Evolutionary conservation across 2,329 filamentous ascomycete species (phyloP).

Genomic region (Beauveria sp.): DNA sequence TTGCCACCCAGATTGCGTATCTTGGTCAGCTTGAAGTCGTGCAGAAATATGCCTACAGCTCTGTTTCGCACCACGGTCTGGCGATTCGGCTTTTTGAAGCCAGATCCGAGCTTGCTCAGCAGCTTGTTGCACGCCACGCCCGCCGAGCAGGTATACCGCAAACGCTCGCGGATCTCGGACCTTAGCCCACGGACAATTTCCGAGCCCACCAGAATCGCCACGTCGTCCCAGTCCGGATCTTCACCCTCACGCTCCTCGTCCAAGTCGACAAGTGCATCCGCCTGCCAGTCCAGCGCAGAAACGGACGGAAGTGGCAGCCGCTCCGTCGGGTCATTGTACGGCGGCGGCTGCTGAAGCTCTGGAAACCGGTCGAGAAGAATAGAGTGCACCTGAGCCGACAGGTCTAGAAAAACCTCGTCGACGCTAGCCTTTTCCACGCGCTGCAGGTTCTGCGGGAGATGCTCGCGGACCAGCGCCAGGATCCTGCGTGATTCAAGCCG

Average conservation of each 20-base stretch:
- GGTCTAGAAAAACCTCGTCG: conserved; percentile 90
- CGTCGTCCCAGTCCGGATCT: conserved; percentile 94
- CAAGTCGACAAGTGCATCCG: conserved; percentile 74
- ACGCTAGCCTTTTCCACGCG: conserved; percentile 88
- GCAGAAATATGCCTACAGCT: conserved; percentile 71
- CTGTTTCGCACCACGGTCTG: conserved; percentile 91
- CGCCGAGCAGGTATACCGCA: conserved; percentile 87
- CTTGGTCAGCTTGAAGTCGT: conserved; percentile 85
- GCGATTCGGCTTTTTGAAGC: conserved; percentile 84
- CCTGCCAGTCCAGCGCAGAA: conserved; percentile 72
- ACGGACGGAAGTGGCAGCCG: conserved; percentile 60
- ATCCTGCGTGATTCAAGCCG: conserved; percentile 78
- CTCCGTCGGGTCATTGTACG: conserved; percentile 65
- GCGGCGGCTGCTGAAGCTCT: conserved; percentile 58
- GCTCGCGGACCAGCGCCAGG: conserved; percentile 67
- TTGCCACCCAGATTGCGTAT: conserved; percentile 94
- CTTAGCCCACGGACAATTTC: conserved; percentile 80
- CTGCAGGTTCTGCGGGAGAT: conserved; percentile 57
- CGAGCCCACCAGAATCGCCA: conserved; percentile 76
- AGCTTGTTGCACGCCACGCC: conserved; percentile 90
- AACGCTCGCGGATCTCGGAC: conserved; percentile 54
- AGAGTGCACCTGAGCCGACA: conserved; percentile 75
- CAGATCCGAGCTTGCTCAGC: conserved; percentile 87
- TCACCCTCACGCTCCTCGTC: conserved; percentile 67
- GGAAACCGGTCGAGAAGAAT: conserved; percentile 70